Percentiles rank a stretch among this genome's conserved stretches.
Evolutionary conservation across 495 filamentous ascomycete genomes (phyloP).

Genomic region (Talaromyces adpressus): DNA sequence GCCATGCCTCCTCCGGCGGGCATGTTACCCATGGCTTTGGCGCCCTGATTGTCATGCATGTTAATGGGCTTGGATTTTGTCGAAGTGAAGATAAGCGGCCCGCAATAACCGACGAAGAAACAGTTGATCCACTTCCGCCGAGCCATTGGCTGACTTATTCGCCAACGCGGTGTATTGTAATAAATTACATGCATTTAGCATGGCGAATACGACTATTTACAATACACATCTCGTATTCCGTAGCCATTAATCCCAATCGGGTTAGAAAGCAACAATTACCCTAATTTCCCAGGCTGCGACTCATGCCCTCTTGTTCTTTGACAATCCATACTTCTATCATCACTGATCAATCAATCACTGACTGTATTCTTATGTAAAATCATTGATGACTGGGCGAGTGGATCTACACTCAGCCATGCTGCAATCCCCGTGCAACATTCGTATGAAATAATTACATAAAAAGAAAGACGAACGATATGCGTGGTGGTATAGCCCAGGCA

Average conservation of each 20-base stretch:
- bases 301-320: neutral
- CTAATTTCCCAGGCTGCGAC: neutral
- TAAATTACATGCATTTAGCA: neutral
- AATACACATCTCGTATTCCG: neutral
- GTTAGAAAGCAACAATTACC: neutral
- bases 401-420: neutral
- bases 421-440: neutral
- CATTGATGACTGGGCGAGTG: neutral
- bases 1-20: too few species aligned
- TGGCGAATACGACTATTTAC: neutral
- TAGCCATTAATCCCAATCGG: neutral
- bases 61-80: too few species aligned
- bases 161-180: neutral
- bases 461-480: conserved; percentile 8
- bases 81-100: neutral
- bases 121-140: neutral
- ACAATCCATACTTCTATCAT: neutral
- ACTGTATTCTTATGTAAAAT: neutral
- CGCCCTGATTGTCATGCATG: too few species aligned
- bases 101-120: neutral
- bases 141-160: neutral
- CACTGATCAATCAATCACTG: neutral
- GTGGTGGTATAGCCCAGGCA: conserved; percentile 7
- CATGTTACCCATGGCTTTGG: too few species aligned
- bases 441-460: conserved; percentile 1